These are phyloP conservation scores for Stachybotrys chartarum DNA, from an alignment of 2,329 filamentous ascomycete genomes.

Conservation along the genomic window DNA sequence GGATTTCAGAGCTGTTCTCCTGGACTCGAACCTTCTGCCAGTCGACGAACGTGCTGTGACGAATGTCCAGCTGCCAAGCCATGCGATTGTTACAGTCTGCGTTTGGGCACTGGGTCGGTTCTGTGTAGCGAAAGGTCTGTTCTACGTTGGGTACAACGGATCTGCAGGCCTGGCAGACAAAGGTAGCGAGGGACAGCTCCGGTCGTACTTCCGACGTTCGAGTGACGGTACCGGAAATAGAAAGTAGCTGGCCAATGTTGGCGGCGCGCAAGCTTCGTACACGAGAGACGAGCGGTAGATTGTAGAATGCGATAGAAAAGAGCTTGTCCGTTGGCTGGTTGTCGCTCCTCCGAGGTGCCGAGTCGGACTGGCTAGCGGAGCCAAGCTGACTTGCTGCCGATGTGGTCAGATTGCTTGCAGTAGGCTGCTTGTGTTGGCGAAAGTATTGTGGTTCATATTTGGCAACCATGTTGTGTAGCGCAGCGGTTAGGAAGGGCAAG, in stretches of 20 bases:
- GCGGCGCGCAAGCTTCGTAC: conserved; percentile 79
- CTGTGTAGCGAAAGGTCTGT: conserved; percentile 95
- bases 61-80: conserved; percentile 95
- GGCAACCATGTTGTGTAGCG: conserved; percentile 85
- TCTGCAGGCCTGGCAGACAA: conserved; percentile 83
- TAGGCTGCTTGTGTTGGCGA: conserved; percentile 80
- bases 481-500: conserved; percentile 81
- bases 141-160: conserved; percentile 84
- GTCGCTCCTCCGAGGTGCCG: conserved; percentile 71
- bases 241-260: conserved; percentile 88
- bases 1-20: conserved; percentile 97
- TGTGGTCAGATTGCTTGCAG: conserved; percentile 64
- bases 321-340: conserved; percentile 97
- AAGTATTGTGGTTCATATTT: conserved; percentile 95
- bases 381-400: conserved; percentile 58
- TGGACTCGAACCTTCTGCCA: conserved; percentile 99
- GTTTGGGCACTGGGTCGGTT: conserved; percentile 94
- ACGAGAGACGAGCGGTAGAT: conserved; percentile 78
- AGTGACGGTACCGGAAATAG: conserved; percentile 94
- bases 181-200: conserved; percentile 86
- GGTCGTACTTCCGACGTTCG: conserved; percentile 95
- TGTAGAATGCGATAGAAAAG: conserved; percentile 89
- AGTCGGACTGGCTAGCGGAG: conserved; percentile 56
- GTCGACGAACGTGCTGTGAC: conserved; percentile 95
- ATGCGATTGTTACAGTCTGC: conserved; percentile 76